Base-by-base conservation (phyloP, 805 yeast species). In the Barnettozyma salicaria region DNA sequence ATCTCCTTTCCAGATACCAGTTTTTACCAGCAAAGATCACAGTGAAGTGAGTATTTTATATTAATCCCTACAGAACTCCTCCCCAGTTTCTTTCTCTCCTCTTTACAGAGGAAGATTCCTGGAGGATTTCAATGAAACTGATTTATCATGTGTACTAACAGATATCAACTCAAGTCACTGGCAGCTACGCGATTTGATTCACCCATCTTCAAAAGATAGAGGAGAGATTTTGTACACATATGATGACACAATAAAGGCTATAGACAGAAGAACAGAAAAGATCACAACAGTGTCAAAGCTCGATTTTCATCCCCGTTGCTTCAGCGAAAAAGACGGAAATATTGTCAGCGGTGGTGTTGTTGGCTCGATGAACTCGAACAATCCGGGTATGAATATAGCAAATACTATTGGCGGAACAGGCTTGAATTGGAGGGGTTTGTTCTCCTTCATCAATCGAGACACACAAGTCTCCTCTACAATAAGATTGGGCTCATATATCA, bases 131-230 rank as follows among this genome's bases (percentile, higher is more conserved):
- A n/a, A n/a, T n/a, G n/a, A n/a, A n/a, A n/a, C n/a, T n/a, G n/a
- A n/a, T n/a, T 51, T 48, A 32, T 38, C 48, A 47, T 37, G 38
- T 30, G 9, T 19, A 32, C 23, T 16, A 19, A 23, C 30, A 12
- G 29, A 32, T 18, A 12, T 13, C 4, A 7, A 32, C 21, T 37
- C 27, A 20, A 50, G 57, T 18, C 80, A 86, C 62, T 87, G 95
- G 95, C 96, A 86, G 57, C 65, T 87, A 22, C 67, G 94, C 25
- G 90, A 87, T 52, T 67, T 87, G 50, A 64, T 87, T 6, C 73
- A 77, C 45, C 70, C 72, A 12, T 61, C 67, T 13, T 56, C 79
- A 38, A 43, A 50, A 32, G 40, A 56, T 38, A 58, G 67, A 43
- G 53, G 70, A 42, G 65, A 66, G 29, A 62, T 83, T 7, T 67